Conservation (phyloP, 2,329 filamentous ascomycete genomes). For the Coniochaeta sp. region DNA sequence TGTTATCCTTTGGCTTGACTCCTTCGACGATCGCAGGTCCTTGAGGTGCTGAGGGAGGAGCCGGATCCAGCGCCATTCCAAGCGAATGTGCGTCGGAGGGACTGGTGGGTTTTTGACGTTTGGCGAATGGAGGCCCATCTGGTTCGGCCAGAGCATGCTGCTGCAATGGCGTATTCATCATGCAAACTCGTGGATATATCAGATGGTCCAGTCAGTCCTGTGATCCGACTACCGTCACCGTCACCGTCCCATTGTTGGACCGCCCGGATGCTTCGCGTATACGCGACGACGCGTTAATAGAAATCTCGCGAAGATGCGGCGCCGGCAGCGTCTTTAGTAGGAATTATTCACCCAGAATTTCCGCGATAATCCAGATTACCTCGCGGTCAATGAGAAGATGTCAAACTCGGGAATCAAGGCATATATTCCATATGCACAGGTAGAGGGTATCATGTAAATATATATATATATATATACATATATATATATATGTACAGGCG, state of each 20-base stretch:
- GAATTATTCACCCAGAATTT: too few relatives aligned
- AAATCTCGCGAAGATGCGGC: too few relatives aligned
- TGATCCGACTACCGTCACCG: not conserved
- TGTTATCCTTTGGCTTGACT: not conserved
- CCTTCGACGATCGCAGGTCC: not conserved
- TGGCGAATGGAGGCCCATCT: not conserved
- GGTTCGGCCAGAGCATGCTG: not conserved
- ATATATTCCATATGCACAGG: too few relatives aligned
- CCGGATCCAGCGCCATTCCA: not conserved
- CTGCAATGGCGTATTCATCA: not conserved
- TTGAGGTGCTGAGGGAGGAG: not conserved
- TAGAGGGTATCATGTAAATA: too few relatives aligned
- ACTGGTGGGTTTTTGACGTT: not conserved
- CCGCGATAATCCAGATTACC: too few relatives aligned
- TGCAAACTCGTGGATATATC: not conserved
- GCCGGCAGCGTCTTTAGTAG: too few relatives aligned
- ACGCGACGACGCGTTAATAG: not conserved
- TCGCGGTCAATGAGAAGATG: too few relatives aligned
- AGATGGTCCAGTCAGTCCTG: not conserved
- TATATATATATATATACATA: too few relatives aligned
- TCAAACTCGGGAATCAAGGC: too few relatives aligned
- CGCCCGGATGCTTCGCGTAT: not conserved
- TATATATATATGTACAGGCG: too few relatives aligned
- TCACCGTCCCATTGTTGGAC: not conserved
- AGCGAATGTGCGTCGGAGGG: not conserved